Percentiles rank a stretch among this genome's conserved stretches.
Evolutionary conservation across 352 stramenopile species (phyloP).

Genomic region (Globisporangium barbulae): DNA sequence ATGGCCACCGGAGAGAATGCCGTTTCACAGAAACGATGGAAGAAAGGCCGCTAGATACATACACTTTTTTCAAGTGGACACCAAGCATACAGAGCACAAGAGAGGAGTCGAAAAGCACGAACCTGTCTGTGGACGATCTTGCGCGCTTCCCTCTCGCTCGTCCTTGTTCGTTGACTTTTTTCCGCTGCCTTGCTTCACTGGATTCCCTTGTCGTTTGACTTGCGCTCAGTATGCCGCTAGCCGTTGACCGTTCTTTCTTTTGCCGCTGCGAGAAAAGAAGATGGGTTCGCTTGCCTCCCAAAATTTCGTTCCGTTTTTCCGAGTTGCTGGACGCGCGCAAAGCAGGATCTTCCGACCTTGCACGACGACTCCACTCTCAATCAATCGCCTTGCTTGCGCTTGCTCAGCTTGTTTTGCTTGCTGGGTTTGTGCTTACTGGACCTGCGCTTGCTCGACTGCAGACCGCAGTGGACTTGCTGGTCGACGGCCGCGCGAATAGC

Average conservation of each 20-base stretch:
- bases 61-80: constrained; percentile 10
- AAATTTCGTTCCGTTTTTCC: constrained; percentile 16
- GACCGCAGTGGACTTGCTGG: neutral
- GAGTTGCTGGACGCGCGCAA: neutral
- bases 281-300: constrained; percentile 7
- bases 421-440: neutral
- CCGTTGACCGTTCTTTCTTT: neutral
- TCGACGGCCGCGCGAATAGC: neutral
- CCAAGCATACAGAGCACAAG: neutral
- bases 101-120: neutral
- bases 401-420: neutral
- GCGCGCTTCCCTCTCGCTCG: neutral
- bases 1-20: constrained; percentile 5
- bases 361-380: neutral
- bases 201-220: neutral
- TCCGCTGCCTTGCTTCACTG: neutral
- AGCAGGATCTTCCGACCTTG: constrained; percentile 1
- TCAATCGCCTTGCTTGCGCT: neutral
- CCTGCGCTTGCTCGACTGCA: neutral
- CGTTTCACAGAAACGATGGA: constrained; percentile 9
- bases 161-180: neutral
- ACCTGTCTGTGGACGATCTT: neutral
- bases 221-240: constrained; percentile 2
- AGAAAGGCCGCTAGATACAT: constrained; percentile 3
- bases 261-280: neutral